phyloP scores from a whole-genome alignment of 768 basidiomycete genomes.

The Phylloporus rhodoxanthus region DNA sequence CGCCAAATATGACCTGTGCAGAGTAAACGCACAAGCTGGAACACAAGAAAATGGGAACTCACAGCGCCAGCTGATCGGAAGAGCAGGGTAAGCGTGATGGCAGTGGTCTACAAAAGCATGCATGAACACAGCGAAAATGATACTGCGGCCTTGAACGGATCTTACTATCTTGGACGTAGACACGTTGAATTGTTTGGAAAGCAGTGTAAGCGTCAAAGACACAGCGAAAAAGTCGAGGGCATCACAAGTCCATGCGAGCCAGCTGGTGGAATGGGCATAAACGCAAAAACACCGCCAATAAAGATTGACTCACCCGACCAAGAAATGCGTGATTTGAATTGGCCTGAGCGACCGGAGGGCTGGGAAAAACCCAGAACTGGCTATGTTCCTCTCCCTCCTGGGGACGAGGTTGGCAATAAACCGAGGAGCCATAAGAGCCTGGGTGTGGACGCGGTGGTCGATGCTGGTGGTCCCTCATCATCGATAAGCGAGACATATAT shows the following conservation, averaged over 20 bases:
- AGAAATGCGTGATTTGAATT: conserved; percentile 56
- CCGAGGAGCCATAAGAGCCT: conserved; percentile 13
- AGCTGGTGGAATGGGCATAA: conserved; percentile 35
- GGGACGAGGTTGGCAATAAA: conserved; percentile 49
- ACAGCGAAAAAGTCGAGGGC: conserved; percentile 85
- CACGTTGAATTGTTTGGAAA: conserved; percentile 45
- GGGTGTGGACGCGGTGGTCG: background rate
- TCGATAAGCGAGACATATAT: conserved; percentile 6
- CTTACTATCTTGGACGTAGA: conserved; percentile 40
- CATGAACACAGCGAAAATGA: background rate
- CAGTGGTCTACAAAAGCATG: conserved; percentile 46
- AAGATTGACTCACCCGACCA: conserved; percentile 40
- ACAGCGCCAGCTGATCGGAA: conserved; percentile 78
- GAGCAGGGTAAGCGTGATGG: conserved; percentile 90
- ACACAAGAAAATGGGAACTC: conserved; percentile 9
- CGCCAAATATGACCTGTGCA: conserved; percentile 60
- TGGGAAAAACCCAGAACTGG: conserved; percentile 34
- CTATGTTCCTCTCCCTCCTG: conserved; percentile 35
- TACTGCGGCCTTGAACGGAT: background rate
- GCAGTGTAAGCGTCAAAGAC: conserved; percentile 47
- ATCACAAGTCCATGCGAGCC: conserved; percentile 84
- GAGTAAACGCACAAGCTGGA: background rate
- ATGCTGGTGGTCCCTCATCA: background rate
- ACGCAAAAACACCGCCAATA: background rate
- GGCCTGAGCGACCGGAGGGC: conserved; percentile 42